Evolutionary conservation across 1,284 basidiomycete genomes (phyloP).

Genomic region (Phenoliferia sp.): DNA sequence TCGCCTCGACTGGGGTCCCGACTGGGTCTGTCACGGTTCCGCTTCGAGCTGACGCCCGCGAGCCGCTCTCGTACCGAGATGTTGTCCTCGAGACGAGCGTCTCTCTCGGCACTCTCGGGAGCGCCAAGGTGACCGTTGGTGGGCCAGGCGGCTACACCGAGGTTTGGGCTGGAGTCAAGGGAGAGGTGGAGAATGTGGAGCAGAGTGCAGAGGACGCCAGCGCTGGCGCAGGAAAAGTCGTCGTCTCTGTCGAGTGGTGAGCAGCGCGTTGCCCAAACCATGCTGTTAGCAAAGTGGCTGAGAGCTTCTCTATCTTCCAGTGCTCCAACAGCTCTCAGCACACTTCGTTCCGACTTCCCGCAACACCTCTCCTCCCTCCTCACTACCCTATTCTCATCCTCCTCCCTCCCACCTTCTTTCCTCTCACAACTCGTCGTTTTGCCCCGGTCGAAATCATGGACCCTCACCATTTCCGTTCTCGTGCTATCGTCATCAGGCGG

Average conservation of each 20-base stretch:
- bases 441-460: constrained; percentile 25
- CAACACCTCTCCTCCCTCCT: constrained; percentile 27
- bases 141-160: constrained; percentile 19
- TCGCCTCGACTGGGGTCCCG: constrained; percentile 2
- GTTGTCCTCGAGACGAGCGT: constrained; percentile 24
- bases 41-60: constrained; percentile 26
- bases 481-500: constrained; percentile 23
- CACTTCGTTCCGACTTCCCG: constrained; percentile 18
- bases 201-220: constrained; percentile 8
- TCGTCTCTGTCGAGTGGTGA: constrained; percentile 25
- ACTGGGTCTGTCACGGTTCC: background rate
- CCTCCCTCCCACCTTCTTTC: constrained; percentile 18
- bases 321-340: constrained; percentile 19
- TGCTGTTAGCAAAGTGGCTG: background rate
- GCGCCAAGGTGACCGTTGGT: constrained; percentile 15
- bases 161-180: constrained; percentile 27
- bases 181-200: constrained; percentile 22
- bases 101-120: constrained; percentile 21
- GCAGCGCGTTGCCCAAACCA: background rate
- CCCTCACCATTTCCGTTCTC: constrained; percentile 30
- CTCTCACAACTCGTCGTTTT: constrained; percentile 29
- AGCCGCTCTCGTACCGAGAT: constrained; percentile 24
- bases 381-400: constrained; percentile 20
- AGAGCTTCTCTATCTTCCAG: background rate
- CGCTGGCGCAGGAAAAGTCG: constrained; percentile 7